Conservation (phyloP, 2,329 filamentous ascomycete genomes). For the Diaporthe eres region DNA sequence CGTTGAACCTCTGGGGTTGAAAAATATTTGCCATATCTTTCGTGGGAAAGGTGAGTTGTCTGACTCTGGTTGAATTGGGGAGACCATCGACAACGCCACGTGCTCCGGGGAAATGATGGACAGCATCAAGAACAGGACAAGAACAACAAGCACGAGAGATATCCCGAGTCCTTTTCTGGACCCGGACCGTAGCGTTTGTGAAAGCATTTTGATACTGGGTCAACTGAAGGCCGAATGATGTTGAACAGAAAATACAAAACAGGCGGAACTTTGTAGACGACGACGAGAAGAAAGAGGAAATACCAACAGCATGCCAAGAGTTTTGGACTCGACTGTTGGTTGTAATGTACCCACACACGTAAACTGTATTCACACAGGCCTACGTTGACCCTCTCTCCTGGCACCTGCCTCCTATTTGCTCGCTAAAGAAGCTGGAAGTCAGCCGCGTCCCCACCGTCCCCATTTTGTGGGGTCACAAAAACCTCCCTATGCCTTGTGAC, state of each 20-base stretch:
- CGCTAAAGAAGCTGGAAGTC: background rate
- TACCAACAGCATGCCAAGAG: background rate
- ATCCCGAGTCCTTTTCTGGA: background rate
- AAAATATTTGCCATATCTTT: constrained; percentile 50
- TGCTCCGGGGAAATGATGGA: background rate
- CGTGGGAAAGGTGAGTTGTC: constrained; percentile 39
- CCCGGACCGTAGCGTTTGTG: background rate
- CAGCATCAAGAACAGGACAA: background rate
- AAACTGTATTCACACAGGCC: background rate
- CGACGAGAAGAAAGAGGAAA: background rate
- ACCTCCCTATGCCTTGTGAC: background rate
- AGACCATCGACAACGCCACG: background rate
- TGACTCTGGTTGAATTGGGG: background rate
- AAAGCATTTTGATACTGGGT: background rate
- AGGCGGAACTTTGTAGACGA: background rate
- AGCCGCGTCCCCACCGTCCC: background rate
- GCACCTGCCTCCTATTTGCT: background rate
- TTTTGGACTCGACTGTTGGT: background rate
- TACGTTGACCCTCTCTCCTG: background rate
- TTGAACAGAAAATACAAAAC: background rate
- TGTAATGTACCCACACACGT: background rate
- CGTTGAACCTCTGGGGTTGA: constrained; percentile 37
- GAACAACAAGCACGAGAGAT: background rate
- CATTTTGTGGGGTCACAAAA: background rate
- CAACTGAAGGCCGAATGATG: background rate